phyloP scores from a whole-genome alignment of 2,329 filamentous ascomycete species.

The Aspergillus latus region DNA sequence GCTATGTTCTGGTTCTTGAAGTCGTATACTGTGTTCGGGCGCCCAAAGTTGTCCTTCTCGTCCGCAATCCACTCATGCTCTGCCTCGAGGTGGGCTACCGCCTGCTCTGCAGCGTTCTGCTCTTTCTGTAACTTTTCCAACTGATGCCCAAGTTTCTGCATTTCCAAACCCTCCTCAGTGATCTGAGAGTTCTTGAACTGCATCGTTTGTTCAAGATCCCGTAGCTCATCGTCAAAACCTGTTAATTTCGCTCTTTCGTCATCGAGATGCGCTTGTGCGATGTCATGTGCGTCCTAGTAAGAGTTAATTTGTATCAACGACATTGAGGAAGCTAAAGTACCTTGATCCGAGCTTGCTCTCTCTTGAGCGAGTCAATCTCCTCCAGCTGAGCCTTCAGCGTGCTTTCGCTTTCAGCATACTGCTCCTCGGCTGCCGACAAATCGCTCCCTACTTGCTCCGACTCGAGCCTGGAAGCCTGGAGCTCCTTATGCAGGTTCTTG shows the following conservation, averaged over 20 bases:
- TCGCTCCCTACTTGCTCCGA: constrained; percentile 86
- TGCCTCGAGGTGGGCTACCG: constrained; percentile 74
- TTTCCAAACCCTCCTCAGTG: constrained; percentile 87
- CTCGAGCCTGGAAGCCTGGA: constrained; percentile 84
- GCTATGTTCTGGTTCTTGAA: constrained; percentile 89
- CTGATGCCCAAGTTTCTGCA: constrained; percentile 89
- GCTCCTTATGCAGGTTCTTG: constrained; percentile 86
- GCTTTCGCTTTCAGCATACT: constrained; percentile 76
- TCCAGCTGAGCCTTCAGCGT: constrained; percentile 76
- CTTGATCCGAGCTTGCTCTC: constrained; percentile 69
- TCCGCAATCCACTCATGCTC: constrained; percentile 96
- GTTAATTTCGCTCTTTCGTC: constrained; percentile 90
- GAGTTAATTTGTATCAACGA: constrained; percentile 8
- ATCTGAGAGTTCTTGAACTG: constrained; percentile 81
- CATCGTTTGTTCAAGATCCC: constrained; percentile 79
- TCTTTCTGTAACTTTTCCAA: constrained; percentile 94
- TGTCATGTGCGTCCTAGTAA: constrained; percentile 70
- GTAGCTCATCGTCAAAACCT: constrained; percentile 89
- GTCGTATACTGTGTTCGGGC: constrained; percentile 84
- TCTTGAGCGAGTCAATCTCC: constrained; percentile 70
- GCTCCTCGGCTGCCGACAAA: constrained; percentile 81
- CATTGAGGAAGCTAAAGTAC: constrained; percentile 29
- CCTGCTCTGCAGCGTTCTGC: constrained; percentile 73
- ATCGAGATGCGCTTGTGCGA: constrained; percentile 77
- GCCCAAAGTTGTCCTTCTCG: constrained; percentile 88